Percentiles rank a stretch among this genome's conserved stretches.
Evolutionary conservation across 352 stramenopile genomes (phyloP).

Genomic region (Phytophthora tubulina): DNA sequence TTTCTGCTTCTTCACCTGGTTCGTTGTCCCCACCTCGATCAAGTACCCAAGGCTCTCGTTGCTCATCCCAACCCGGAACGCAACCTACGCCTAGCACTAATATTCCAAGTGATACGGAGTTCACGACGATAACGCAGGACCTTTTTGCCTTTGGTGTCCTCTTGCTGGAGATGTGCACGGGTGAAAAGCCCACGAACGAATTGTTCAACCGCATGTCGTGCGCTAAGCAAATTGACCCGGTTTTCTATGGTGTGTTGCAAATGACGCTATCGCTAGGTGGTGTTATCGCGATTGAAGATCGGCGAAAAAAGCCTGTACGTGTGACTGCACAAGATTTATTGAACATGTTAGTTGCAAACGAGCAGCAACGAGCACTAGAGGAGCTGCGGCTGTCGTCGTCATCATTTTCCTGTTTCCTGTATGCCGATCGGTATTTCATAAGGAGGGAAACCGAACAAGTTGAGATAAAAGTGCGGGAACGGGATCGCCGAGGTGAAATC

Average conservation of each 20-base stretch:
- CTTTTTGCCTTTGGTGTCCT: constrained; percentile 78
- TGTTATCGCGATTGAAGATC: constrained; percentile 1
- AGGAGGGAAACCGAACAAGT: constrained; percentile 36
- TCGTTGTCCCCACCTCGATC: constrained; percentile 11
- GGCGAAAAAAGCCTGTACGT: not conserved
- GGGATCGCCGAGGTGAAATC: constrained; percentile 42
- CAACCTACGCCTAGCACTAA: constrained; percentile 10
- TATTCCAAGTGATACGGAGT: not conserved
- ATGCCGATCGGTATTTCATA: constrained; percentile 58
- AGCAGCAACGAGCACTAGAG: constrained; percentile 29
- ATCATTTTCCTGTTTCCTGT: constrained; percentile 61
- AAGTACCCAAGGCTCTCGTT: constrained; percentile 5
- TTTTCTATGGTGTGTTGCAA: constrained; percentile 52
- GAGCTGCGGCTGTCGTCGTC: constrained; percentile 11
- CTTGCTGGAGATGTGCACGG: constrained; percentile 72
- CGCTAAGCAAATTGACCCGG: constrained; percentile 55
- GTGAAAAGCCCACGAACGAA: constrained; percentile 64
- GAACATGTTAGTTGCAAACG: constrained; percentile 36
- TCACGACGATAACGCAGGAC: constrained; percentile 43
- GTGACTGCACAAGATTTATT: constrained; percentile 34
- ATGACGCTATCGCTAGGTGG: constrained; percentile 31
- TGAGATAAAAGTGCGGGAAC: constrained; percentile 35
- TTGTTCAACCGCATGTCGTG: constrained; percentile 61
- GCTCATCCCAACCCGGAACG: constrained; percentile 26
- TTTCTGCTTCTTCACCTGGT: constrained; percentile 5